Conservation (phyloP, 2,329 filamentous ascomycete species). For the Dactylella cylindrospora region DNA sequence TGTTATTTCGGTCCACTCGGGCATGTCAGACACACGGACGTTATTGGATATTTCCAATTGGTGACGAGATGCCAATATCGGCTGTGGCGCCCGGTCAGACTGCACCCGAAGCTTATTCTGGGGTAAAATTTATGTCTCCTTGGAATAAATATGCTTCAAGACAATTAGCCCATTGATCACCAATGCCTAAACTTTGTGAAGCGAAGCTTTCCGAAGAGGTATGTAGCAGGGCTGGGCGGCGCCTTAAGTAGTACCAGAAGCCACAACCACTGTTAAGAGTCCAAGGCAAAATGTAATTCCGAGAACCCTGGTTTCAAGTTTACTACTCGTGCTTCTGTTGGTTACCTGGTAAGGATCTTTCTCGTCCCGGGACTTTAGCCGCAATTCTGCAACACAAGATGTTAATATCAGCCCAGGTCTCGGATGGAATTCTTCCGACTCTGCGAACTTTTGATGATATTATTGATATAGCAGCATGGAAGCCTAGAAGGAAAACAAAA, state of each 20-base stretch:
- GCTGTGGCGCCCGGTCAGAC: conserved; percentile 27
- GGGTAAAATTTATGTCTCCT: conserved; percentile 16
- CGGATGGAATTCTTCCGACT: conserved; percentile 43
- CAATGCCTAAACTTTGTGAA: conserved; percentile 10
- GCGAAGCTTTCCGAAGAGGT: conserved; percentile 14
- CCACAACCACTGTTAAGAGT: conserved; percentile 30
- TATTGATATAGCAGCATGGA: conserved; percentile 1
- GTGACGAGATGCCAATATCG: conserved; percentile 23
- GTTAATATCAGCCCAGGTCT: background rate
- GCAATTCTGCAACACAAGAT: conserved; percentile 12
- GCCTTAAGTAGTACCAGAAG: conserved; percentile 13
- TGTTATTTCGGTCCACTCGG: background rate
- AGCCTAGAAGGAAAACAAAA: background rate
- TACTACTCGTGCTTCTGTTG: background rate
- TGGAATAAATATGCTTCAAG: too few species aligned
- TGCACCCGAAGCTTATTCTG: conserved; percentile 35
- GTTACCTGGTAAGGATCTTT: conserved; percentile 30
- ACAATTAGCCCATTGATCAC: conserved; percentile 10
- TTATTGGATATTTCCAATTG: background rate
- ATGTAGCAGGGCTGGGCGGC: conserved; percentile 21
- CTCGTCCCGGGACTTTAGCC: conserved; percentile 25
- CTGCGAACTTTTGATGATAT: too few species aligned
- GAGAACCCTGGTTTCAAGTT: conserved; percentile 7
- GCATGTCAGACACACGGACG: background rate
- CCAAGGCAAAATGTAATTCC: conserved; percentile 37